These are phyloP conservation scores for Eutrema heterophyllum DNA, from an alignment of 345 rosid genomes.

Conservation along the genomic window DNA sequence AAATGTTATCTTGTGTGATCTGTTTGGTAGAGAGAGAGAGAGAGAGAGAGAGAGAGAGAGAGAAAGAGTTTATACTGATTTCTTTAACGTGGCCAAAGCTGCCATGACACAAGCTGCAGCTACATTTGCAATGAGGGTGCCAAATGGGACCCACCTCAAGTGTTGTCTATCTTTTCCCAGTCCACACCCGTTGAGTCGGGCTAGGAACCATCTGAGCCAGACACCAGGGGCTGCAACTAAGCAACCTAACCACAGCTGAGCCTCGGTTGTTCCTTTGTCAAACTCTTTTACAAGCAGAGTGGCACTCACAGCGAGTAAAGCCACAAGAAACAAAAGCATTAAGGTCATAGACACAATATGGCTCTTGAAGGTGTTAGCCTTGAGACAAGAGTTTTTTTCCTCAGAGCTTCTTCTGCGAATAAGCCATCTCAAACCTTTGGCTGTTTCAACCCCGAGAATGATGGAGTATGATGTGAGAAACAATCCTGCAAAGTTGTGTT, in stretches of 20 bases:
- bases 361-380: constrained; percentile 37
- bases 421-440: constrained; percentile 67
- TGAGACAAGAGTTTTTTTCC: not conserved
- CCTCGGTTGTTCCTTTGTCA: constrained; percentile 38
- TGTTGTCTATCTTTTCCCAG: constrained; percentile 47
- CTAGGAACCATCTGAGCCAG: constrained; percentile 96
- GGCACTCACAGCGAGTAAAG: constrained; percentile 48
- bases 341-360: constrained; percentile 39
- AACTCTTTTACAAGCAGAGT: constrained; percentile 45
- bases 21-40: not conserved
- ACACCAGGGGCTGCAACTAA: constrained; percentile 73
- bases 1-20: not conserved
- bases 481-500: constrained; percentile 49
- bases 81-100: constrained; percentile 54
- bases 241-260: constrained; percentile 83
- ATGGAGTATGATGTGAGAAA: constrained; percentile 72
- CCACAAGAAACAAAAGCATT: constrained; percentile 43
- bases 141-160: constrained; percentile 87
- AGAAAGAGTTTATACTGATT: constrained; percentile 42
- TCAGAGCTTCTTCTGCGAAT: constrained; percentile 15
- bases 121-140: constrained; percentile 79
- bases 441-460: constrained; percentile 72
- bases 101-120: constrained; percentile 81
- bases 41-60: not conserved
- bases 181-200: constrained; percentile 78